Base-by-base conservation (phyloP, 2,329 filamentous ascomycete species). In the Colletotrichum orchidophilum region DNA sequence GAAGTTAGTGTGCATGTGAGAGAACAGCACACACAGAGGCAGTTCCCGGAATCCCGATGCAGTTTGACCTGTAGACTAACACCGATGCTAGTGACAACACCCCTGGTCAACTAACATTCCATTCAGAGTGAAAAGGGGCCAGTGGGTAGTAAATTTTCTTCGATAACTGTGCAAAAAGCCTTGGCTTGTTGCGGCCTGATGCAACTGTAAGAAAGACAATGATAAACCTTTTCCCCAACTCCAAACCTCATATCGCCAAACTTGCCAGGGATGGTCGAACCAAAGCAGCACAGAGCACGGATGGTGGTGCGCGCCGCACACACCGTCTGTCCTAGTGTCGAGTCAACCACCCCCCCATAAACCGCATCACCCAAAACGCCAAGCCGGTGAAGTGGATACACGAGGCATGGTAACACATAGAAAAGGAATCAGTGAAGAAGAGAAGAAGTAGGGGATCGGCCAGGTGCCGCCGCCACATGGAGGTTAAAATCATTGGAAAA, bases 361-460 rank as follows among this genome's bases (percentile, higher is more conserved):
- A 39, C 54, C 52, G 58, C 68, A 62, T 63, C 42, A 68, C 53
- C 58, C 57, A 68, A 68, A 71, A 71, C 68, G 68, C 68, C 68
- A 68, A 71, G 68, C 57, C 64, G 31, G 58, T 52, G 52, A 63
- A 67, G 64, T 63, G 58, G 58, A 63, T 27, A 62, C 52, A 42
- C 59, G 18, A 58, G 39, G 39, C 33, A 46, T 50, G 53, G n/a
- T 29, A 21, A 58, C 31, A 68, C 42, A 39, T 29, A 27, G 13
- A 42, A 31, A 35, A 57, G 39, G 29, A 52, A 31, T 42, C n/a
- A 21, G 29, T 62, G 21, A 24, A 58, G 35, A 63, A 52, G 21
- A 13, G 33, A 12, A 54, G 58, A 27, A 59, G 26, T 18, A 24
- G 33, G 29, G 29, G 26, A 53, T n/a, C n/a, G 21, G 21, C 21